Evolutionary conservation across 768 basidiomycete genomes (phyloP).

Genomic region (Gymnopilus dilepis): DNA sequence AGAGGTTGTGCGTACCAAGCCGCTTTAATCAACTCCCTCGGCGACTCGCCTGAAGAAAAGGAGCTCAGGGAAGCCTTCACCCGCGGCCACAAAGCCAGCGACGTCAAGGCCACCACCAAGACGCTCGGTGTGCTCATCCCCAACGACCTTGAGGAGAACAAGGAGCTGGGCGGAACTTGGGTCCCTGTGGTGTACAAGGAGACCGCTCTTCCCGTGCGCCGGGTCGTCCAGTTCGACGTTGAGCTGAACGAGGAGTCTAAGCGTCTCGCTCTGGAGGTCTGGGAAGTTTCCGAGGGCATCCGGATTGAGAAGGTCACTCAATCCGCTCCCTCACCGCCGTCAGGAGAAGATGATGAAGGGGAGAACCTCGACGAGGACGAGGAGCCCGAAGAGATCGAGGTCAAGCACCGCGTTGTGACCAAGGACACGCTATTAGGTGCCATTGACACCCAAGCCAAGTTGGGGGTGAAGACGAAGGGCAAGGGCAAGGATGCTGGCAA

Average conservation of each 20-base stretch:
- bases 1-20: slow-evolving; percentile 82
- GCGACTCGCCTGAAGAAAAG: slow-evolving; percentile 49
- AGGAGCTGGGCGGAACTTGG: slow-evolving; percentile 65
- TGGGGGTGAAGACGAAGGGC: slow-evolving; percentile 46
- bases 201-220: slow-evolving; percentile 71
- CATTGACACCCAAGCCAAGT: slow-evolving; percentile 44
- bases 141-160: slow-evolving; percentile 40
- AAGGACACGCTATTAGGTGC: slow-evolving; percentile 60
- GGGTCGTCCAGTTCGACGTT: slow-evolving; percentile 64
- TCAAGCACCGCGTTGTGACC: slow-evolving; percentile 63
- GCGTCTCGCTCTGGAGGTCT: slow-evolving; percentile 70
- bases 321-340: slow-evolving; percentile 48
- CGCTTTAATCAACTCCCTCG: slow-evolving; percentile 57
- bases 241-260: slow-evolving; percentile 47
- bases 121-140: slow-evolving; percentile 76
- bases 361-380: slow-evolving; percentile 48
- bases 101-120: slow-evolving; percentile 57
- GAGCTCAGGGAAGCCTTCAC: slow-evolving; percentile 59
- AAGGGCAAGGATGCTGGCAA: slow-evolving; percentile 47
- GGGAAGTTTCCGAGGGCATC: slow-evolving; percentile 76
- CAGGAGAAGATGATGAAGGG: slow-evolving; percentile 53
- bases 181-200: slow-evolving; percentile 71
- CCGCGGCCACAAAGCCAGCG: slow-evolving; percentile 35
- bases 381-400: slow-evolving; percentile 63
- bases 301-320: slow-evolving; percentile 62